Evolutionary conservation across 176 grass and related monocot genomes (phyloP), one percentile per base, ranked within the genome.

Genomic region (Metroxylon sagu): DNA sequence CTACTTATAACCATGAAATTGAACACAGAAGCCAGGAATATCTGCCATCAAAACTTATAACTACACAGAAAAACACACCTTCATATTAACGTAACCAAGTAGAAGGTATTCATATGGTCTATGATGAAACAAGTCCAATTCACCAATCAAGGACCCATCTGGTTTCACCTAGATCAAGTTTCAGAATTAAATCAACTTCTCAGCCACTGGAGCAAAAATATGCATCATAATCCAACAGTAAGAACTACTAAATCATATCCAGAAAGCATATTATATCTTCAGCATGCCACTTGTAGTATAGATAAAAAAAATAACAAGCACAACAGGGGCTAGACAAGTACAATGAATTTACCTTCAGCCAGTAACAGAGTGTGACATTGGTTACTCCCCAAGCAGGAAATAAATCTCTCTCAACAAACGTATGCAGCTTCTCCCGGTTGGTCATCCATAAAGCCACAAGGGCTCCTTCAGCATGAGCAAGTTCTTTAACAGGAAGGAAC

Each of bases 41-140:
- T 2, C 10, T 0, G 8, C 35, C 10, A 43, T 43, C 8, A 43
- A 43, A 12, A 14, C 35, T 14, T 10, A 43, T 43, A 43, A 43
- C 1, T 43, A 10, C 1, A 43, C 35, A 43, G 10, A 43, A 43
- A 71, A 52, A 50, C 35, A 77, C 66, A 74, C 81, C 58, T 82
- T 77, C 65, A 78, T 70, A 73, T 97, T 91, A 48, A 88, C 71
- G 65, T 97, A 91, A 68, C 92, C 92, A 56, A 88, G 71, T 19
- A 96, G 81, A 66, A 97, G 78, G 65, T 81, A 91, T 59, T 97
- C 92, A 64, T 97, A 97, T 64, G 92, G 92, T 71, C 84, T 81
- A 54, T 97, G 92, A 88, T 91, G 87, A 81, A 97, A 90, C 53
- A 91, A 91, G 43, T 97, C 84, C 56, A 91, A 62, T 60, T 83